Percentiles rank a stretch among this genome's conserved stretches.
These are phyloP conservation scores for Fusarium pseudonygamai DNA, from an alignment of 2,329 filamentous ascomycete species.

Conservation along the genomic window DNA sequence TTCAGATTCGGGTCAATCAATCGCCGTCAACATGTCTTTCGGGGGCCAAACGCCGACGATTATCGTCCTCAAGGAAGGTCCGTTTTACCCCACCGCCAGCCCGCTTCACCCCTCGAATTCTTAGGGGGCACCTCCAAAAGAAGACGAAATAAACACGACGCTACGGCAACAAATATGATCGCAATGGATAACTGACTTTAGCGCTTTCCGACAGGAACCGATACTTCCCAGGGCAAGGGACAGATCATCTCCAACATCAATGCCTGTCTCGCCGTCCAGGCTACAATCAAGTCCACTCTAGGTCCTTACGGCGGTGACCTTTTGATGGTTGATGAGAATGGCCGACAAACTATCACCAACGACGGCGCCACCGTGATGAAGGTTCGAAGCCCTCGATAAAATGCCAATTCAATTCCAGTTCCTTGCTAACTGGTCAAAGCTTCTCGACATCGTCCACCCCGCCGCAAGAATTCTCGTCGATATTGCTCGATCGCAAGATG, in stretches of 20 bases:
- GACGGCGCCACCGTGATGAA: conserved; percentile 99
- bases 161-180: background rate
- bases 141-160: conserved; percentile 12
- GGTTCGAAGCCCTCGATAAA: conserved; percentile 56
- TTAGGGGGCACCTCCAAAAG: conserved; percentile 13
- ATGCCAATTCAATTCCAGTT: background rate
- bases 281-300: conserved; percentile 93
- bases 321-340: conserved; percentile 94
- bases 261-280: conserved; percentile 94
- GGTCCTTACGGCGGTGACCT: conserved; percentile 97
- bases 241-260: conserved; percentile 99
- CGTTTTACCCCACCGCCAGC: conserved; percentile 58
- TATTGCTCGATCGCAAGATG: conserved; percentile 98
- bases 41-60: conserved; percentile 97
- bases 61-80: conserved; percentile 97
- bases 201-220: conserved; percentile 74
- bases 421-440: conserved; percentile 57
- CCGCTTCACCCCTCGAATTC: conserved; percentile 39
- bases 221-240: conserved; percentile 95
- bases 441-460: conserved; percentile 98
- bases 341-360: conserved; percentile 97
- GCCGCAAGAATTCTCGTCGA: conserved; percentile 97
- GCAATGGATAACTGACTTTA: conserved; percentile 33
- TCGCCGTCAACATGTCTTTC: conserved; percentile 79
- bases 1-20: conserved; percentile 11